Base-by-base conservation (phyloP, 2,329 filamentous ascomycete genomes). In the Sordariomycetes sp. region DNA sequence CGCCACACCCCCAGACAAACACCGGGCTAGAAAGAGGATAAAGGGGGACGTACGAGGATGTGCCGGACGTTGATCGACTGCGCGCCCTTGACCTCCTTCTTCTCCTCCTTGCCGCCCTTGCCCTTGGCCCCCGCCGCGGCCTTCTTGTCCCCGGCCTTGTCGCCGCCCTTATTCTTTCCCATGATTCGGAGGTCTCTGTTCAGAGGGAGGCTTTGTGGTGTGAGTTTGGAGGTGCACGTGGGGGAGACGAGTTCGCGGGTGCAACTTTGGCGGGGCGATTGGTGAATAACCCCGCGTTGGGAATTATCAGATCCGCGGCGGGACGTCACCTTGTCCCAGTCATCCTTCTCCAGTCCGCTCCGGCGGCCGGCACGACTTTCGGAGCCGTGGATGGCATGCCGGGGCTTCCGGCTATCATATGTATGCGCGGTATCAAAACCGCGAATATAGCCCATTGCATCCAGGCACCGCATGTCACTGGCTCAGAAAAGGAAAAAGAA, bases 1-100 rank as follows among this genome's bases (percentile, higher is more conserved):
- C 8, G 32, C n/a, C 8, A 32, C 28, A 32, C 28, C 28, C n/a
- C 28, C 8, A 32, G 6, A 22, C 25, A 24, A 55, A n/a, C n/a
- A n/a, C 28, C 28, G 28, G 8, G 28, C n/a, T 55, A 22, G 3
- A 24, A 12, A 8, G 14, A 22, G 35, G 32, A 46, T 16, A 46
- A 16, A 14, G 18, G 14, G 7, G 14, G n/a, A 61, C 70, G 57
- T 63, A 80, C 79, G 65, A 89, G 70, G 60, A 90, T 89, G 70
- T 91, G 88, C 48, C 88, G 81, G 57, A 88, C 86, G 66, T 89
- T 89, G 72, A 90, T 88, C 60, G 77, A 78, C 65, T 86, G 83
- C 1, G 84, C 85, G 25, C 82, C 78, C 66, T 85, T 87, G 59
- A 76, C 72, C 64, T 80, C 80, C 50, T 68, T 67, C 12, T 64